These are phyloP conservation scores for Emericellopsis atlantica DNA, from an alignment of 2,329 filamentous ascomycete genomes.

Conservation along the genomic window DNA sequence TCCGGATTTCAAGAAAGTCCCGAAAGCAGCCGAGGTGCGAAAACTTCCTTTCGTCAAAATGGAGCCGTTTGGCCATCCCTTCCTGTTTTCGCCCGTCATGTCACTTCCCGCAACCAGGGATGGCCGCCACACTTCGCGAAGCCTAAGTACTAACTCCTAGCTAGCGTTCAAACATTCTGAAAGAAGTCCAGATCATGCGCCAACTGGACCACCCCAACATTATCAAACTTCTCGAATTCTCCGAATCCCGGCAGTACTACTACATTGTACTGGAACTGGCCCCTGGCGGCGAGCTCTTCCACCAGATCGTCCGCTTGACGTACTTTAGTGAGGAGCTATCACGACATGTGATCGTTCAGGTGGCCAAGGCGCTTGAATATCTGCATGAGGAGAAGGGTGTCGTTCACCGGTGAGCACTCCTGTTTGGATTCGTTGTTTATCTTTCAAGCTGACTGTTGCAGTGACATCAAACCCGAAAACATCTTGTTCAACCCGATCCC, in stretches of 20 bases:
- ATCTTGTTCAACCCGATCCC: conserved; percentile 83
- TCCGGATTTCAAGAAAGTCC: conserved; percentile 90
- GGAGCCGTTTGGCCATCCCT: conserved; percentile 5
- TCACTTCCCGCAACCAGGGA: conserved; percentile 3
- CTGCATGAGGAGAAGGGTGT: conserved; percentile 90
- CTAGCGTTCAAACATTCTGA: conserved; percentile 94
- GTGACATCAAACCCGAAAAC: conserved; percentile 98
- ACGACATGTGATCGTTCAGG: conserved; percentile 86
- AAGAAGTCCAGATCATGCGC: conserved; percentile 98
- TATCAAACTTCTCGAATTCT: conserved; percentile 84
- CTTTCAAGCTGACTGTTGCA: conserved; percentile 21
- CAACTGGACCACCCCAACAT: conserved; percentile 95
- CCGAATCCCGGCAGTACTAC: conserved; percentile 89
- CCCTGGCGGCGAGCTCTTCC: conserved; percentile 91
- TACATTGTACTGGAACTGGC: conserved; percentile 95
- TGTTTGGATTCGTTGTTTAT: neutral
- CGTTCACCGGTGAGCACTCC: conserved; percentile 71
- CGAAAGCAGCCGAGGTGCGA: conserved; percentile 95
- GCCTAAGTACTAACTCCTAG: conserved; percentile 12
- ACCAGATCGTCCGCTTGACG: conserved; percentile 94
- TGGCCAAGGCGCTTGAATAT: conserved; percentile 89
- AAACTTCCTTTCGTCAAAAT: conserved; percentile 18
- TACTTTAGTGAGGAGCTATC: conserved; percentile 97
- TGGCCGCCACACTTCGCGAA: conserved; percentile 5
- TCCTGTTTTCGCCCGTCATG: conserved; percentile 11